phyloP scores from a whole-genome alignment of 306 rosid genomes.

The Benincasa hispida region DNA sequence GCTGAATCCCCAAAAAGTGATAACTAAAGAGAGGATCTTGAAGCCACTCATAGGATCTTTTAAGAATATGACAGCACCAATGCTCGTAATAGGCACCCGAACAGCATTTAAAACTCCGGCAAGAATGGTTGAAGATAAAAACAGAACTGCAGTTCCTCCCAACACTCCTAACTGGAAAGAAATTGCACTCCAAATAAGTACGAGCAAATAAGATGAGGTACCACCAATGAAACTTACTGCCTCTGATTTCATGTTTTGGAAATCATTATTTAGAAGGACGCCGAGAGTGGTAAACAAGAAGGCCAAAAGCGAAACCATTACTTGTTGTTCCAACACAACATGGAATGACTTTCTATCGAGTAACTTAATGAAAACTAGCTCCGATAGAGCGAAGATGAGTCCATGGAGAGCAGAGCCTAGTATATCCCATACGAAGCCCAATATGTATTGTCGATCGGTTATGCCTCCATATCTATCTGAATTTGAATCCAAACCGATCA shows the following conservation, averaged over 20 bases:
- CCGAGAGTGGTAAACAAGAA: conserved; percentile 67
- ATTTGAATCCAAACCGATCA: conserved; percentile 75
- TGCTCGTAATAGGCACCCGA: conserved; percentile 76
- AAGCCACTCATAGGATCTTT: conserved; percentile 71
- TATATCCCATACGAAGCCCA: conserved; percentile 80
- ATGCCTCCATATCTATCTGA: conserved; percentile 55
- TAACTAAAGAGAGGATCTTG: conserved; percentile 46
- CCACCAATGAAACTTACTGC: conserved; percentile 61
- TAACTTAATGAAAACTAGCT: conserved; percentile 54
- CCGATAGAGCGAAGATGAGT: conserved; percentile 82
- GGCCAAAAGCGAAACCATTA: conserved; percentile 68
- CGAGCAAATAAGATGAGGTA: conserved; percentile 37
- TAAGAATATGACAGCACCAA: conserved; percentile 74
- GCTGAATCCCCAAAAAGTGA: conserved; percentile 46
- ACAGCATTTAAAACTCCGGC: conserved; percentile 86
- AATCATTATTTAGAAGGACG: conserved; percentile 34
- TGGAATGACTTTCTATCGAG: conserved; percentile 61
- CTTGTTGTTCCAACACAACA: conserved; percentile 87
- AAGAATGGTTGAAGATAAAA: conserved; percentile 80
- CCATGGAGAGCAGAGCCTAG: conserved; percentile 91
- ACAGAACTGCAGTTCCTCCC: conserved; percentile 70
- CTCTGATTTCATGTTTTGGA: conserved; percentile 50
- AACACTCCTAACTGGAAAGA: conserved; percentile 75
- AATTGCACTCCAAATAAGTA: conserved; percentile 64
- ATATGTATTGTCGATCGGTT: conserved; percentile 41